These are phyloP conservation scores for Russula vinacea DNA, from an alignment of 768 basidiomycete species.

Conservation along the genomic window DNA sequence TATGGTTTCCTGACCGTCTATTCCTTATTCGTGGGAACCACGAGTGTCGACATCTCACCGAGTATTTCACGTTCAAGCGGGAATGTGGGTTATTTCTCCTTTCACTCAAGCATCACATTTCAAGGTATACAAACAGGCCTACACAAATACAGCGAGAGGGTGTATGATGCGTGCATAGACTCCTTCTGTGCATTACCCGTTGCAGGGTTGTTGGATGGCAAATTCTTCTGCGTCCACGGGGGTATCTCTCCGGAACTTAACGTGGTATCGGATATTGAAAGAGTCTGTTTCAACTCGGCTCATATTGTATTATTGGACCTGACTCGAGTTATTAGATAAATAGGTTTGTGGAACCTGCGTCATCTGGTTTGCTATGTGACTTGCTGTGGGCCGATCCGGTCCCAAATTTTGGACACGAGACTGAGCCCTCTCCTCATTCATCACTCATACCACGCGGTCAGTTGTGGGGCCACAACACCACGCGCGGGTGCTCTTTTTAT, in stretches of 20 bases:
- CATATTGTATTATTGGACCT: neutral
- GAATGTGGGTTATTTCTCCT: constrained; percentile 64
- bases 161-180: constrained; percentile 91
- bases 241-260: constrained; percentile 87
- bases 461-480: constrained; percentile 75
- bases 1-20: constrained; percentile 58
- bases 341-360: constrained; percentile 91
- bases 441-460: constrained; percentile 54
- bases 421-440: constrained; percentile 49
- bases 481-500: constrained; percentile 88
- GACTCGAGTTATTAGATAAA: constrained; percentile 56
- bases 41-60: constrained; percentile 63
- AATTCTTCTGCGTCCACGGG: constrained; percentile 97
- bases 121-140: constrained; percentile 49
- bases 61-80: constrained; percentile 87
- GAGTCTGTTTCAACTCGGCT: constrained; percentile 43
- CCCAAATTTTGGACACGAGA: constrained; percentile 81
- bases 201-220: constrained; percentile 86
- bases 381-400: constrained; percentile 96
- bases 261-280: constrained; percentile 68
- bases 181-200: constrained; percentile 91
- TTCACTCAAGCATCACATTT: constrained; percentile 2
- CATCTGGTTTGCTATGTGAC: constrained; percentile 88
- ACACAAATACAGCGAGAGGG: constrained; percentile 80
- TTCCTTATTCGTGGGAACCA: constrained; percentile 64